phyloP scores from a whole-genome alignment of 805 yeast species.

The Kodamaea fukazawae region DNA sequence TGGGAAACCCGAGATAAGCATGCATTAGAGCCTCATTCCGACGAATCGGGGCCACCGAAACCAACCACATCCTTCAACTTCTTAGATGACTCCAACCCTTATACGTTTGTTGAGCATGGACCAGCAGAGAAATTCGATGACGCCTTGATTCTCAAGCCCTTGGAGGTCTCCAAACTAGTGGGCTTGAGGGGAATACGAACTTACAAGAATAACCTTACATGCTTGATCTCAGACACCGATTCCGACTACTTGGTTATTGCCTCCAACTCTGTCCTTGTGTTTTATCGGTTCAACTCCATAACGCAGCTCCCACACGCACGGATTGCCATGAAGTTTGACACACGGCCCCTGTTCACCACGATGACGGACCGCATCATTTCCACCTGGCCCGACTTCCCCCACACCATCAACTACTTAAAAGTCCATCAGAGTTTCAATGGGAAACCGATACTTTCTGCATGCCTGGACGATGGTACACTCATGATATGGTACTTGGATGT shows the following conservation, averaged over 20 bases:
- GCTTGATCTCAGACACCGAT: constrained; percentile 17
- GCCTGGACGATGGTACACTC: constrained; percentile 55
- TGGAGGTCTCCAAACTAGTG: constrained; percentile 20
- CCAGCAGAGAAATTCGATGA: constrained; percentile 41
- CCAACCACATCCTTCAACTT: constrained; percentile 11
- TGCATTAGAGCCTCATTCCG: neutral
- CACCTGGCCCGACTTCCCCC: constrained; percentile 55
- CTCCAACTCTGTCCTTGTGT: constrained; percentile 31
- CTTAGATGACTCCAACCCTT: constrained; percentile 15
- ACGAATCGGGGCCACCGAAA: too few relatives aligned
- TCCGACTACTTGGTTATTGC: constrained; percentile 29
- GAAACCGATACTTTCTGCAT: constrained; percentile 44
- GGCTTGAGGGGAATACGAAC: constrained; percentile 27
- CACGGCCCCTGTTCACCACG: constrained; percentile 41
- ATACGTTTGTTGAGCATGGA: constrained; percentile 20
- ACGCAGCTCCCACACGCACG: constrained; percentile 25
- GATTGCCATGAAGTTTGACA: constrained; percentile 36
- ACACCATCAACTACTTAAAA: constrained; percentile 52
- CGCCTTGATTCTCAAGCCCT: constrained; percentile 22
- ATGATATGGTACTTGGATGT: constrained; percentile 33
- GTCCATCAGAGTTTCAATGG: constrained; percentile 30
- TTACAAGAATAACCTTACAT: constrained; percentile 42
- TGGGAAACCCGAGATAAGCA: neutral
- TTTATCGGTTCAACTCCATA: constrained; percentile 29
- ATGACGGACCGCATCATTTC: constrained; percentile 41